Base-by-base conservation (phyloP, 1,139 yeast species). In the Komagataea norvegica region DNA sequence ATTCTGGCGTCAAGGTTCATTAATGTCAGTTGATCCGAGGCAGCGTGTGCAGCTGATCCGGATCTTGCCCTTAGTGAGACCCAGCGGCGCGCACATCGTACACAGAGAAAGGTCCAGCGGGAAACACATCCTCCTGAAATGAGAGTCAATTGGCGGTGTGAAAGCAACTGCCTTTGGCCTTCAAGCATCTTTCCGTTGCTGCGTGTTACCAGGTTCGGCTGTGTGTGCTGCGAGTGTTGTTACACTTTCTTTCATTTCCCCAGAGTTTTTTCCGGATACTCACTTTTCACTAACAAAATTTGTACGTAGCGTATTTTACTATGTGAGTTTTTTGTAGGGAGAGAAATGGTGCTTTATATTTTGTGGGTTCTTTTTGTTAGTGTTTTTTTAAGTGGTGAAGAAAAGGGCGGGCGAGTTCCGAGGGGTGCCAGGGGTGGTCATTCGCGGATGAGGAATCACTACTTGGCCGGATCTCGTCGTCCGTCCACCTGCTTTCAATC, bases 201-300 rank as follows among this genome's bases (percentile, higher is more conserved):
- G n/a, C n/a, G n/a, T n/a, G n/a, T 21, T 8, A 21, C 10, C 24
- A 21, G 10, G 24, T 21, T 21, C 21, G 15, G 13, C 7, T 26
- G 18, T 8, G 14, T 13, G 24, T 17, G 15, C 13, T 9, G 11
- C 21, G 18, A 17, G 16, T 27, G 31, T 34, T 22, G 25, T 28
- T 19, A 15, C 19, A n/a, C 16, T 17, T 14, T 15, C 24, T 8
- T n/a, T 16, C 25, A 13, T 21, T 20, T 18, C 17, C 20, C 16
- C 26, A 17, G 26, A 37, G 37, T 20, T 29, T 29, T 29, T 29
- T 30, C 38, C 27, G 31, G 29, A 30, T 30, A 30, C 34, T 25
- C 24, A 43, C 34, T 35, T 38, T 45, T 44, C 45, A 44, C 49
- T 36, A 40, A 44, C 43, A 40, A 42, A 35, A 29, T 29, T 43